These are phyloP conservation scores for Gardenia jasminoides DNA, from an alignment of 257 asterid species.

Conservation along the genomic window DNA sequence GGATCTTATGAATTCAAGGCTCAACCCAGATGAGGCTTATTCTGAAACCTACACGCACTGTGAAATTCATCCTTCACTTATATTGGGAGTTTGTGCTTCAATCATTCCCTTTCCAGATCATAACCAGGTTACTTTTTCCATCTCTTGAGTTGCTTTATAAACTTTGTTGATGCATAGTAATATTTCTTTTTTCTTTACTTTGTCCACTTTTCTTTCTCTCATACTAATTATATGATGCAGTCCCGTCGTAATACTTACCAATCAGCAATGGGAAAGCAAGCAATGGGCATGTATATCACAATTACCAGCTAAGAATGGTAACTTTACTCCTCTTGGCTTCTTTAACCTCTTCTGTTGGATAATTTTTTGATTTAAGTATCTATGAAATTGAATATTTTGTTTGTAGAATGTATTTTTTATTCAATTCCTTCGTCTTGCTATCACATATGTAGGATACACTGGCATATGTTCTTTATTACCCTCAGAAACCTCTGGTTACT, in stretches of 20 bases:
- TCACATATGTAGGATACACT: slow-evolving; percentile 16
- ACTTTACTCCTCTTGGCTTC: not conserved
- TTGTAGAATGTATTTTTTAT: not conserved
- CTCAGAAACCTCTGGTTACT: slow-evolving; percentile 29
- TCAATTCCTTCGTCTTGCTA: not conserved
- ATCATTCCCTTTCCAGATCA: slow-evolving; percentile 31
- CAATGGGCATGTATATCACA: slow-evolving; percentile 32
- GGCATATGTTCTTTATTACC: slow-evolving; percentile 28
- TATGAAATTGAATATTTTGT: not conserved
- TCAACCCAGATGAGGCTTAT: slow-evolving; percentile 24
- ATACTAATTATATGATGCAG: not conserved
- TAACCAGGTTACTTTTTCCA: slow-evolving; percentile 20
- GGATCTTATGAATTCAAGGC: slow-evolving; percentile 25
- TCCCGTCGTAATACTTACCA: slow-evolving; percentile 30
- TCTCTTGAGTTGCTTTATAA: slow-evolving; percentile 3
- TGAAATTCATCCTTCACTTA: slow-evolving; percentile 28
- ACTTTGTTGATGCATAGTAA: not conserved
- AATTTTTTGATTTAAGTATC: not conserved
- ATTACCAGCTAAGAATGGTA: slow-evolving; percentile 29
- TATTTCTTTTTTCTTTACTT: too few species aligned
- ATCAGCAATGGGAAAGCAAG: slow-evolving; percentile 32
- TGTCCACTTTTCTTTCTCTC: too few species aligned
- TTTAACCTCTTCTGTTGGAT: not conserved
- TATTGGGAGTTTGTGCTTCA: slow-evolving; percentile 32
- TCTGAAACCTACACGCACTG: slow-evolving; percentile 27